Conservation (phyloP, 2,329 filamentous ascomycete genomes). For the Chaetomium olivaceum region DNA sequence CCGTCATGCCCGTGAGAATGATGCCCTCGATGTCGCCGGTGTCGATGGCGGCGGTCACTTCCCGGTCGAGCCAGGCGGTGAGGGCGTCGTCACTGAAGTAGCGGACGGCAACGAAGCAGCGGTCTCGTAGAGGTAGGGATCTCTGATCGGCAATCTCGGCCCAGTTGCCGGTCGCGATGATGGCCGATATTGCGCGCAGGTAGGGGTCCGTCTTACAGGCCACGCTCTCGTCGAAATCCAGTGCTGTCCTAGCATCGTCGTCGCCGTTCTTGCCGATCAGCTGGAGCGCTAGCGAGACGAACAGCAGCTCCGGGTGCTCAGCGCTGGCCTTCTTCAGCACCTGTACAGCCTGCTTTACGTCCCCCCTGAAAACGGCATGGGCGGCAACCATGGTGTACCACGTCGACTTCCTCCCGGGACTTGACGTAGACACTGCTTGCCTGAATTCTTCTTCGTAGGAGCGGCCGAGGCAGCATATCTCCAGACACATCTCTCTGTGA, state of each 20-base stretch:
- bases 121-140: constrained; percentile 72
- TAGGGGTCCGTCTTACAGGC: constrained; percentile 73
- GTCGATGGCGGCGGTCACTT: constrained; percentile 60
- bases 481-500: constrained; percentile 73
- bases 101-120: constrained; percentile 70
- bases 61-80: constrained; percentile 66
- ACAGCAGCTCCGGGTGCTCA: constrained; percentile 63
- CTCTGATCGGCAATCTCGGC: constrained; percentile 69
- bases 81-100: constrained; percentile 64
- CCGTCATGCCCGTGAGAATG: constrained; percentile 74
- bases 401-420: constrained; percentile 52
- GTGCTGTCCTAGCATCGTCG: constrained; percentile 48
- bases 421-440: constrained; percentile 46
- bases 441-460: constrained; percentile 48
- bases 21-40: constrained; percentile 76
- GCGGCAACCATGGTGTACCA: constrained; percentile 74
- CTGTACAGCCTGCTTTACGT: constrained; percentile 66
- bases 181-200: constrained; percentile 74
- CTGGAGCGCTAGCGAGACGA: constrained; percentile 67
- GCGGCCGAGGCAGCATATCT: constrained; percentile 72
- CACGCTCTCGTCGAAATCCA: constrained; percentile 60
- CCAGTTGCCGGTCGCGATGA: constrained; percentile 78
- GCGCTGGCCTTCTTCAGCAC: constrained; percentile 69
- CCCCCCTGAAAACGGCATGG: constrained; percentile 71
- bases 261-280: constrained; percentile 56